Base-by-base conservation (phyloP, 129 eudicot species). In the Escallonia rubra region DNA sequence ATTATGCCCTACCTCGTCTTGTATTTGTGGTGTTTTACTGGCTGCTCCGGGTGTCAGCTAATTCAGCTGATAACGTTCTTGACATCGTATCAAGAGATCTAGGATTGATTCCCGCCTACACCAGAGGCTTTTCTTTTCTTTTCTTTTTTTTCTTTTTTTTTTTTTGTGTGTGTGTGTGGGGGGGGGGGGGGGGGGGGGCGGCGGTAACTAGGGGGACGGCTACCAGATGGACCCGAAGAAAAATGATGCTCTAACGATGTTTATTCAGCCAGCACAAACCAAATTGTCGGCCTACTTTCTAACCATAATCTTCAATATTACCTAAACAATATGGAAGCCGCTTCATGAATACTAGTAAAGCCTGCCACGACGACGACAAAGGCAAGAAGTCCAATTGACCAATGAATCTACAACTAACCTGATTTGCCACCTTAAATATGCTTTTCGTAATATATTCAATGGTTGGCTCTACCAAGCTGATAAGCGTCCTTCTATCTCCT, bases 381-480 rank as follows among this genome's bases (percentile, higher is more conserved):
- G 67, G 61, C 47, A 63, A 73, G 48, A 48, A 74, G 69, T 4
- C 64, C 7, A 41, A 13, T 50, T 16, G 34, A 11, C 11, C 61
- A 6, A 10, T 45, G 41, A 56, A 64, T 43, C 6, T 43, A 23
- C 39, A 40, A 55, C 81, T 61, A 57, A 90, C 97, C 87, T 82
- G 77, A 51, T 76, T 68, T 34, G 83, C 73, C 64, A 76, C 87
- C 81, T 78, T 82, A 70, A 84, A 78, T 63, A 87, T 55, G 74
- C 81, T 76, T 77, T 76, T 82, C 74, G 82, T 75, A 41, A 82
- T 68, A 72, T 87, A 90, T 82, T 90, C 97, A n/a, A 90, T 78
- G 43, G 89, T 66, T 53, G 97, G 97, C 74, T 90, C 95, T 72
- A 90, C 78, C 74, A 90, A 67, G 81, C 82, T 80, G 16, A 87